Evolutionary conservation across 768 basidiomycete genomes (phyloP).

Genomic region (Lactarius hengduanensis): DNA sequence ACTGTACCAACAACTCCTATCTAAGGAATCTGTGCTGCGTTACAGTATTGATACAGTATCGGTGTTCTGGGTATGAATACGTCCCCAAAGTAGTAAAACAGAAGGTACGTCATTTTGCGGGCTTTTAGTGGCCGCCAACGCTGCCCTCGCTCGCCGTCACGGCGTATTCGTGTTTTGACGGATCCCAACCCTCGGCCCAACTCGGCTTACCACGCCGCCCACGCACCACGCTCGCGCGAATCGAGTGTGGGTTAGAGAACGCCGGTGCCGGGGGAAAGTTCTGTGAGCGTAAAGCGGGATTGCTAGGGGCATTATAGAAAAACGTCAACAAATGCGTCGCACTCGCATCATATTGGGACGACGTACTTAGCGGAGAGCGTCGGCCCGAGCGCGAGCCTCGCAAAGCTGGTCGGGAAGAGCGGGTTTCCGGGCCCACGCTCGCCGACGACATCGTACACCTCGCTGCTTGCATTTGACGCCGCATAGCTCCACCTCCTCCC

Average conservation of each 20-base stretch:
- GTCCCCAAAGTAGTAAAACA: conserved; percentile 3
- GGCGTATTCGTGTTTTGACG: conserved; percentile 44
- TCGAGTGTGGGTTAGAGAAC: conserved; percentile 32
- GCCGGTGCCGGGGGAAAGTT: conserved; percentile 33
- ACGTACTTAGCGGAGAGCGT: conserved; percentile 58
- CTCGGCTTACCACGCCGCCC: conserved; percentile 32
- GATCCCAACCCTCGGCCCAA: conserved; percentile 46
- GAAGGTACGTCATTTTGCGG: neutral
- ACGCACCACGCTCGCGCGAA: conserved; percentile 28
- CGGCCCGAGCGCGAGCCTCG: conserved; percentile 61
- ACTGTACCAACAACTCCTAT: neutral
- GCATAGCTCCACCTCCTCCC: conserved; percentile 27
- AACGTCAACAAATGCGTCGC: neutral
- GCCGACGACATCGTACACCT: conserved; percentile 49
- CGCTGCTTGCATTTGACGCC: conserved; percentile 27
- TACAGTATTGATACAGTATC: neutral
- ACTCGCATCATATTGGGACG: neutral
- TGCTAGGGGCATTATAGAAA: conserved; percentile 13
- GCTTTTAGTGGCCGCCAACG: conserved; percentile 11
- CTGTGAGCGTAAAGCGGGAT: conserved; percentile 34
- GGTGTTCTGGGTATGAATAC: neutral
- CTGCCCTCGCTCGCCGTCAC: conserved; percentile 43
- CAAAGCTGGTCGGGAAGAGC: conserved; percentile 80
- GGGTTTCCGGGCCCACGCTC: conserved; percentile 73
- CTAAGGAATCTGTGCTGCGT: too few relatives aligned